Evolutionary conservation across 257 asterid species (phyloP), one percentile per base, ranked within the genome.

Genomic region (Oldenlandia corymbosa): DNA sequence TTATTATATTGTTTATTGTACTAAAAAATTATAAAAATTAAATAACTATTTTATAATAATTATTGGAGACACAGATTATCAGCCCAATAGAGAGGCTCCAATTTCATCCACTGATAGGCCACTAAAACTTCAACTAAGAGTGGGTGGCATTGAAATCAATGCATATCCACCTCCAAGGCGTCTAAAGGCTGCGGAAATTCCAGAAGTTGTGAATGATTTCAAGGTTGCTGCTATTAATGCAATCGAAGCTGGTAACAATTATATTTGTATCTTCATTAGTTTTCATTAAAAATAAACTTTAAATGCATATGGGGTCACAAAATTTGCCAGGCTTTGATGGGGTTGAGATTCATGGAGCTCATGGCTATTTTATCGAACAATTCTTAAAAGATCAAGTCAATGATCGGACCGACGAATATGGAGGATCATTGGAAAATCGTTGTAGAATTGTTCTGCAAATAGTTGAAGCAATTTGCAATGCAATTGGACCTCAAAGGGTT

Each of bases 81-180:
- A 85, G 73, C 93, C 95, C 32, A 77, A 76, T 53, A 87, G 86
- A 62, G 83, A 82, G 74, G 79, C 78, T 68, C 95, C 96, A 14
- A 63, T 88, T 57, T 88, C 96, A 14, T 68, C 79, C 47, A 82
- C 90, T 2, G 58, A 52, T 18, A 52, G 13, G 24, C 32, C 58
- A 24, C n/a, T n/a, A 26, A 21, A 52, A 52, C 58, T 23, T 32
- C 58, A 18, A 28, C 58, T n/a, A n/a, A n/a, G n/a, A 26, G 12
- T 32, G 32, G 24, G 4, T 28, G 24, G 58, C 16, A 31, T 31
- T 3, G 58, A 32, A 21, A 21, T 52, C 24, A 28, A 21, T 18
- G 58, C 23, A 26, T 52, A 20, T 52, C 24, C 58, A 52, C 5
- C 58, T 20, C 58, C 58, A 0, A 28, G 58, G 13, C 58, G 58